Conservation (phyloP, 371 early-diverging fungal genomes). For the Mucor sp. region DNA sequence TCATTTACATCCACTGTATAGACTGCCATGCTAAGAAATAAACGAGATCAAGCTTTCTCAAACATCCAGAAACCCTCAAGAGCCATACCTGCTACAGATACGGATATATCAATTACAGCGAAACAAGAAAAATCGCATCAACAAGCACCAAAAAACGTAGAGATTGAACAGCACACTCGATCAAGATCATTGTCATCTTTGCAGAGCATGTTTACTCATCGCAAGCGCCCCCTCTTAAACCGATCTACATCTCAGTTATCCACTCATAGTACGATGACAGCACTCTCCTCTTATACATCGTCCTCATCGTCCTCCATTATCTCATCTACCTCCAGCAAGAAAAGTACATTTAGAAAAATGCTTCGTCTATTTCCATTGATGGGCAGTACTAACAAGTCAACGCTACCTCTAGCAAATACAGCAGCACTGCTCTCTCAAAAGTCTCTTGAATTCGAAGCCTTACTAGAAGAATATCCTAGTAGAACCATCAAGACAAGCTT, state of each 20-base stretch:
- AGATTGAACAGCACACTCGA: neutral
- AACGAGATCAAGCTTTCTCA: neutral
- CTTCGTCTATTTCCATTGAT: neutral
- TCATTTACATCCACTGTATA: neutral
- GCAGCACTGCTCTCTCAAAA: neutral
- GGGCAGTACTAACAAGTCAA: neutral
- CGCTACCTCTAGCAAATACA: neutral
- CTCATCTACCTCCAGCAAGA: neutral
- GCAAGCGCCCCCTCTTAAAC: neutral
- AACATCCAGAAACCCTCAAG: neutral
- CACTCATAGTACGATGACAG: neutral
- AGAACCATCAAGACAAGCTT: slow-evolving; percentile 7
- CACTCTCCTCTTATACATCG: neutral
- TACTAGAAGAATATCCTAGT: slow-evolving; percentile 3
- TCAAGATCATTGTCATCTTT: neutral
- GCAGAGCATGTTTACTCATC: neutral
- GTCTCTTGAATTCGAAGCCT: slow-evolving; percentile 13
- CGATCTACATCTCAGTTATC: neutral
- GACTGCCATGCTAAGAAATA: neutral
- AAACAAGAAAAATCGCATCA: neutral
- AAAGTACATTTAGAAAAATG: neutral
- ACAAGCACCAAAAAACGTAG: neutral
- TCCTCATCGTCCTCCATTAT: neutral
- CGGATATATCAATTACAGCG: neutral
- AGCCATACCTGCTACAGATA: neutral